Percentiles rank a stretch among this genome's conserved stretches.
These are phyloP conservation scores for Phytophthora citrophthora DNA, from an alignment of 352 stramenopile genomes.

Conservation along the genomic window DNA sequence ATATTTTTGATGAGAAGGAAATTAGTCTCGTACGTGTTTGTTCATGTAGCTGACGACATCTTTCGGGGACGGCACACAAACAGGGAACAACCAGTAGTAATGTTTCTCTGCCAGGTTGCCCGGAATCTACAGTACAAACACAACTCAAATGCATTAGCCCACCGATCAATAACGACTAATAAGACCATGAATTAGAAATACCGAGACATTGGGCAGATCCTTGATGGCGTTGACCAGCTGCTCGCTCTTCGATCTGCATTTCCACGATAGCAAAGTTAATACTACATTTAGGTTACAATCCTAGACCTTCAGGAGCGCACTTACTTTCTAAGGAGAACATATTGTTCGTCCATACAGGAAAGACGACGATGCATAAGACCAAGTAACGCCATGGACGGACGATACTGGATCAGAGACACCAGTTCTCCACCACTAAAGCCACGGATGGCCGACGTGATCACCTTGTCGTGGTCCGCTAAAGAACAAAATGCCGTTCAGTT, in stretches of 20 bases:
- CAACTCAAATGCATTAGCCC: background rate
- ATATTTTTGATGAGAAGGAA: background rate
- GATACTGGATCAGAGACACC: constrained; percentile 76
- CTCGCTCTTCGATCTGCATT: constrained; percentile 69
- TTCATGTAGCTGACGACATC: constrained; percentile 77
- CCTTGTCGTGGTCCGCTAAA: constrained; percentile 72
- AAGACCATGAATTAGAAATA: constrained; percentile 18
- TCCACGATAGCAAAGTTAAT: background rate
- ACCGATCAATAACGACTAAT: background rate
- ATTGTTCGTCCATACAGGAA: constrained; percentile 70
- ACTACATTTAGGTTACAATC: too few species aligned
- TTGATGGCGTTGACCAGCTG: constrained; percentile 58
- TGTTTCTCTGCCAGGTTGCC: constrained; percentile 62
- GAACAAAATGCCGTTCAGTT: background rate
- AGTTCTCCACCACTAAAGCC: constrained; percentile 82
- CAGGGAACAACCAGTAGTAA: constrained; percentile 86
- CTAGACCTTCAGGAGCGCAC: constrained; percentile 10
- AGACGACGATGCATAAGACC: constrained; percentile 72
- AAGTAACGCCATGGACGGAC: constrained; percentile 81
- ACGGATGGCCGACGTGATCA: constrained; percentile 85
- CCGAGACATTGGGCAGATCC: constrained; percentile 62
- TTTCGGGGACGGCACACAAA: constrained; percentile 65
- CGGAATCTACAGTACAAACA: constrained; percentile 56
- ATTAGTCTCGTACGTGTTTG: constrained; percentile 48
- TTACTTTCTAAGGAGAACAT: constrained; percentile 75